A percentile compares a stretch with the other conserved stretches of the same genome.
Evolutionary conservation across 495 filamentous ascomycete genomes (phyloP).

Genomic region (Hypoxylon rickii): DNA sequence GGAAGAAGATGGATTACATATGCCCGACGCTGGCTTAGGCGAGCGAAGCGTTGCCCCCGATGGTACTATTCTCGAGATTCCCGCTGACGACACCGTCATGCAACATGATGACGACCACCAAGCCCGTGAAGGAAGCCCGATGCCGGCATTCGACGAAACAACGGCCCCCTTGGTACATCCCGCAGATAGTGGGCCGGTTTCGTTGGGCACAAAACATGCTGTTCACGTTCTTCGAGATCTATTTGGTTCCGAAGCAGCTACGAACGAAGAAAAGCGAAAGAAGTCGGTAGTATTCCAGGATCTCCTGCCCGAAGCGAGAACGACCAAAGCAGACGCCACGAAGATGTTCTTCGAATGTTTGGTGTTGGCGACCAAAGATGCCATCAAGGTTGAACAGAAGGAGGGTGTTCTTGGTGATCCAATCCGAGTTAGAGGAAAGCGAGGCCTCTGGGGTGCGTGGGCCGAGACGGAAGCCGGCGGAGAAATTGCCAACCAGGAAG

Average conservation of each 20-base stretch:
- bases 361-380: constrained; percentile 96
- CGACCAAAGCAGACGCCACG: constrained; percentile 84
- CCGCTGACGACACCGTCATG: constrained; percentile 61
- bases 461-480: constrained; percentile 80
- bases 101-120: constrained; percentile 58
- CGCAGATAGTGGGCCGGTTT: constrained; percentile 79
- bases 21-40: constrained; percentile 52
- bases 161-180: constrained; percentile 72
- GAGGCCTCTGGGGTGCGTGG: constrained; percentile 93
- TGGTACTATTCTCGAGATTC: constrained; percentile 65
- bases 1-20: constrained; percentile 58
- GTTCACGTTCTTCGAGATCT: constrained; percentile 91
- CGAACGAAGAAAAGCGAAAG: constrained; percentile 66
- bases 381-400: constrained; percentile 94
- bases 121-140: constrained; percentile 45
- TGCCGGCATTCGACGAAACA: constrained; percentile 73
- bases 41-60: constrained; percentile 55
- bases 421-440: constrained; percentile 82
- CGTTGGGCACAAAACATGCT: constrained; percentile 88
- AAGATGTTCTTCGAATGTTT: constrained; percentile 99
- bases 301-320: constrained; percentile 77
- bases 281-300: constrained; percentile 90
- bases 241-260: constrained; percentile 70
- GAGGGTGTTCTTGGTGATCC: constrained; percentile 71
- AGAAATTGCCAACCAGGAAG: constrained; percentile 51